Base-by-base conservation (phyloP, 352 stramenopile genomes). In the Globisporangium nagaii region DNA sequence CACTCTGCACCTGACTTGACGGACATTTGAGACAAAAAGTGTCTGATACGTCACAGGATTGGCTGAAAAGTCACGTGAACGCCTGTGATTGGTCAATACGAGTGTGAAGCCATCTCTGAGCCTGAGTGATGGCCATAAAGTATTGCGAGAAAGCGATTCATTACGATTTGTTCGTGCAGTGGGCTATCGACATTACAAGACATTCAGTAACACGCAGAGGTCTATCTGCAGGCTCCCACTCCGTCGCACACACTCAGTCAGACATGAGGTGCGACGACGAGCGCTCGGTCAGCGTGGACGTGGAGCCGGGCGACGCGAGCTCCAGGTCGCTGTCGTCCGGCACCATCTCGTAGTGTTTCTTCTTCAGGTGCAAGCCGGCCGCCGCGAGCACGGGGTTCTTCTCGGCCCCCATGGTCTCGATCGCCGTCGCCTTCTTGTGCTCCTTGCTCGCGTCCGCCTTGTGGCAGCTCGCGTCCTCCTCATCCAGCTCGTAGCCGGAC, bases 321-420 rank as follows among this genome's bases (percentile, higher is more conserved):
- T 77, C 68, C 13, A 77, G 30, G 32, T 77, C 68, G 25, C 49
- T 53, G 0, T 43, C 47, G 4, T 34, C 30, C 1, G 77, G 71
- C 10, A 88, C 47, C 57, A 74, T 79, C 49, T 75, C 68, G 61
- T 88, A 88, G 30, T 83, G 71, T 37, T 71, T 66, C 60, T 84
- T 86, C 51, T 80, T 84, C 20, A 70, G 43, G 36, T 84, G 70
- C 63, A 79, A 54, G 19, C 40, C 40, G 20, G 28, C 30, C 4
- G 22, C 10, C 20, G 36, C 17, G 25, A 27, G 17, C 22, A 7
- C 17, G 27, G 43, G 43, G 27, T 50, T 50, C 27, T 32, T 42
- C n/a, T 42, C 43, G 2, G 47, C 34, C n/a, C 40, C 37, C 30
- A 45, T 20, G 13, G n/a, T 37, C 25, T 39, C 43, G 8, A 54